phyloP scores from a whole-genome alignment of 2,329 filamentous ascomycete genomes.

The Botrytis porri region DNA sequence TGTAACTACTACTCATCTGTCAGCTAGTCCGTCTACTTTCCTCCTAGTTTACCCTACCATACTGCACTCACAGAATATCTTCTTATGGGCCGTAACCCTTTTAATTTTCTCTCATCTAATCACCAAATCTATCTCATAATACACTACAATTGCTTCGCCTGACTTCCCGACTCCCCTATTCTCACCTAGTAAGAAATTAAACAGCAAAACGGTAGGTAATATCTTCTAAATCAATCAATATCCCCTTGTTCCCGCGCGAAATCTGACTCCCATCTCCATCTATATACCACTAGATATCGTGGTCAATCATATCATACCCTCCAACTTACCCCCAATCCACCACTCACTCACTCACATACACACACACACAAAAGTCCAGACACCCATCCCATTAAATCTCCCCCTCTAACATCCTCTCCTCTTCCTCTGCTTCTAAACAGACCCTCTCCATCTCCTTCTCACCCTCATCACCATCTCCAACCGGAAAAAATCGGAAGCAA shows the following conservation, averaged over 20 bases:
- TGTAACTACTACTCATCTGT: not conserved
- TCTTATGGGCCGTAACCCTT: not conserved
- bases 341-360: too few species aligned
- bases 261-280: not conserved
- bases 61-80: not conserved
- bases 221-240: not conserved
- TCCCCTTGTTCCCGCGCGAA: not conserved
- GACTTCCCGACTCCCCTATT: not conserved
- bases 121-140: not conserved
- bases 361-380: not conserved
- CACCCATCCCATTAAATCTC: not conserved
- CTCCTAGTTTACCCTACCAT: not conserved
- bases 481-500: not conserved
- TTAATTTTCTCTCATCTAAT: not conserved
- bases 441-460: too few species aligned
- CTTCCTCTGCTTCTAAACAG: not conserved
- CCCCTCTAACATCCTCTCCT: not conserved
- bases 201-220: accelerated
- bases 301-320: not conserved
- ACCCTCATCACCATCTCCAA: not conserved
- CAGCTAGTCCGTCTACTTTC: not conserved
- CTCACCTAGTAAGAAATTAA: not conserved
- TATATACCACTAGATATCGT: not conserved
- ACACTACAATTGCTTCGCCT: not conserved
- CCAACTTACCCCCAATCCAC: not conserved